Evolutionary conservation across 768 basidiomycete genomes (phyloP).

Genomic region (Boletellus emodensis): DNA sequence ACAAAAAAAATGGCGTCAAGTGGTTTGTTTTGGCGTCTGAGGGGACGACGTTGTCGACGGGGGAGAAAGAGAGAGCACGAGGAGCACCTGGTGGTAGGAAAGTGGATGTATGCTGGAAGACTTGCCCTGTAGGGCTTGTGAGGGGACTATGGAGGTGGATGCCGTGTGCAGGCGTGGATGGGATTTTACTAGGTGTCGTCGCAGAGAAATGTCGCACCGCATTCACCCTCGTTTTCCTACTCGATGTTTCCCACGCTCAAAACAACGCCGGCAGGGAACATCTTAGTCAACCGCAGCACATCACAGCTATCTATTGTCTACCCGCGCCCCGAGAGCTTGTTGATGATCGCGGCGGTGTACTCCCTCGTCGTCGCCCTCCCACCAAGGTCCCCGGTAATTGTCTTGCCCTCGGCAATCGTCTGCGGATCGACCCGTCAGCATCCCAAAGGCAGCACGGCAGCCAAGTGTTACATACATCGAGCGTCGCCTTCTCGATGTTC

Average conservation of each 20-base stretch:
- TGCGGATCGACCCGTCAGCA: slow-evolving; percentile 29
- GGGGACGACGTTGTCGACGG: slow-evolving; percentile 18
- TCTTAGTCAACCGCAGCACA: slow-evolving; percentile 8
- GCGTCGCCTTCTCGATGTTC: slow-evolving; percentile 89
- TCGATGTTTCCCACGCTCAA: slow-evolving; percentile 26
- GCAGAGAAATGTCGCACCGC: slow-evolving; percentile 23
- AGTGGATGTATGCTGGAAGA: slow-evolving; percentile 45
- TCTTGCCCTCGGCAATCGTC: slow-evolving; percentile 97
- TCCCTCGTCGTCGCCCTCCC: slow-evolving; percentile 88
- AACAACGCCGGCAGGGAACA: not conserved
- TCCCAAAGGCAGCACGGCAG: not conserved
- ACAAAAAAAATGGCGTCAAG: slow-evolving; percentile 34
- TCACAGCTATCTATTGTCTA: slow-evolving; percentile 17
- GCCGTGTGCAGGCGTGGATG: slow-evolving; percentile 52
- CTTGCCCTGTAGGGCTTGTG: slow-evolving; percentile 93
- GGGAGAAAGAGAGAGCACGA: slow-evolving; percentile 3
- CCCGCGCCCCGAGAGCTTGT: slow-evolving; percentile 48
- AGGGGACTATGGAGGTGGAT: slow-evolving; percentile 53
- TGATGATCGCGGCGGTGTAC: slow-evolving; percentile 85
- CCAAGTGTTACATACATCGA: slow-evolving; percentile 57
- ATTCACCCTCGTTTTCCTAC: slow-evolving; percentile 14
- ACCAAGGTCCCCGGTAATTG: slow-evolving; percentile 93
- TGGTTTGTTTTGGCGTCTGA: slow-evolving; percentile 45
- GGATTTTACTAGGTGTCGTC: slow-evolving; percentile 43
- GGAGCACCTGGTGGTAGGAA: slow-evolving; percentile 46